Conservation (phyloP, 345 rosid species). For the Lumnitzera racemosa region DNA sequence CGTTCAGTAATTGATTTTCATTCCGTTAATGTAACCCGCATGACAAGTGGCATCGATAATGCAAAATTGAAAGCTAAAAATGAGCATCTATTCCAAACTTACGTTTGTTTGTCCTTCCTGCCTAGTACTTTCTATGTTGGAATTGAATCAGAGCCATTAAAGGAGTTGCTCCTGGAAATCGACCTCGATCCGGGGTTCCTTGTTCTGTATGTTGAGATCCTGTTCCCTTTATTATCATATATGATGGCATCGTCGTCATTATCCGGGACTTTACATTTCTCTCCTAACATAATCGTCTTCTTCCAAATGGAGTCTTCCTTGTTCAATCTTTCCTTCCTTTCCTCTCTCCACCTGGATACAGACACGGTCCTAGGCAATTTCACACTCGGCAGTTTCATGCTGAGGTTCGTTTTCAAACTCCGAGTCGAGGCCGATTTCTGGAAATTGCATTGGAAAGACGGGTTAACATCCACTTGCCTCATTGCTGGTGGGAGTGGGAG, state of each 20-base stretch:
- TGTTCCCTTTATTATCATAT: slow-evolving; percentile 34
- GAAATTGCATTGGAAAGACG: slow-evolving; percentile 20
- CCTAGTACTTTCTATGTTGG: neutral
- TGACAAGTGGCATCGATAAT: no score
- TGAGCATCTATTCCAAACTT: slow-evolving; percentile 3
- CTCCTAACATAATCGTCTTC: slow-evolving; percentile 66
- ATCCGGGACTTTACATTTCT: slow-evolving; percentile 45
- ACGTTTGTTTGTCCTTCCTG: slow-evolving; percentile 9
- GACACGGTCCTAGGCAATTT: slow-evolving; percentile 31
- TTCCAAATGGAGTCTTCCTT: slow-evolving; percentile 50
- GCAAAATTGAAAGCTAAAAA: neutral
- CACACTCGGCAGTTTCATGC: neutral
- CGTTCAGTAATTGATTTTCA: no score
- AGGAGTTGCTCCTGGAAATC: slow-evolving; percentile 33
- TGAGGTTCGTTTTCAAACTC: neutral
- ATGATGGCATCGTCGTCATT: slow-evolving; percentile 26
- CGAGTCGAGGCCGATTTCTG: slow-evolving; percentile 4
- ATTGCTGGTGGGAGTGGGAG: slow-evolving; percentile 40
- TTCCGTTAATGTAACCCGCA: no score
- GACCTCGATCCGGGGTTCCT: slow-evolving; percentile 26
- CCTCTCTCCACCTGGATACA: slow-evolving; percentile 1
- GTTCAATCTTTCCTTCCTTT: slow-evolving; percentile 25
- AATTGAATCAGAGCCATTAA: slow-evolving; percentile 15
- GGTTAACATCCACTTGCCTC: slow-evolving; percentile 19
- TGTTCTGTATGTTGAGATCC: slow-evolving; percentile 30